A percentile compares a stretch with the other conserved stretches of the same genome.
Conservation (phyloP, 2,329 filamentous ascomycete species). For the Catunica adiposa region DNA sequence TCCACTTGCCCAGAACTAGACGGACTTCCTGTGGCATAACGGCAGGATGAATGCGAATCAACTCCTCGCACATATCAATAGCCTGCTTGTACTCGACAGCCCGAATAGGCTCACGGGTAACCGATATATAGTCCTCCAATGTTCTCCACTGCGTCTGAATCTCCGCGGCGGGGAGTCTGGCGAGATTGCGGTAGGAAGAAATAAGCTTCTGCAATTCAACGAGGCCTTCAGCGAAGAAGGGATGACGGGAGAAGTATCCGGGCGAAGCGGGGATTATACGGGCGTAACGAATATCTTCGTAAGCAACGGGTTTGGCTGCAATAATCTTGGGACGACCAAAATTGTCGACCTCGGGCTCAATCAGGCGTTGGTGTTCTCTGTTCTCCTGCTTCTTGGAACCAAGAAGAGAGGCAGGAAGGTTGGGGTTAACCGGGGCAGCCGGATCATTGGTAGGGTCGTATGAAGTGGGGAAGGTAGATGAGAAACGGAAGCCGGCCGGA, state of each 20-base stretch:
- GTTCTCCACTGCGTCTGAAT: slow-evolving; percentile 69
- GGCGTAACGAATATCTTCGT: slow-evolving; percentile 30
- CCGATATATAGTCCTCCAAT: slow-evolving; percentile 55
- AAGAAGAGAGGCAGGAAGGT: not conserved
- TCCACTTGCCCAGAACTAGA: slow-evolving; percentile 14
- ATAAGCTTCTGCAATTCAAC: slow-evolving; percentile 57
- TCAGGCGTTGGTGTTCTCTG: slow-evolving; percentile 11
- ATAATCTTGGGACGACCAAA: slow-evolving; percentile 13
- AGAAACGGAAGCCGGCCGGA: slow-evolving; percentile 3
- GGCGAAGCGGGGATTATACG: slow-evolving; percentile 70
- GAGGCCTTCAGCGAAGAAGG: slow-evolving; percentile 71
- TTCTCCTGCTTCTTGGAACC: not conserved
- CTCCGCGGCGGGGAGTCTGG: slow-evolving; percentile 21
- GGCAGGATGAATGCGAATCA: slow-evolving; percentile 69
- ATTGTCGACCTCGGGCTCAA: slow-evolving; percentile 13
- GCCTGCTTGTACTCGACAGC: slow-evolving; percentile 65
- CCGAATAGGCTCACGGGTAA: slow-evolving; percentile 55
- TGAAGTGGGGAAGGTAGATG: slow-evolving; percentile 3
- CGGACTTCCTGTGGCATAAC: slow-evolving; percentile 13
- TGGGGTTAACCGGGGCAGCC: not conserved
- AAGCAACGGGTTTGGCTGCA: slow-evolving; percentile 13
- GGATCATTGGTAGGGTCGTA: not conserved
- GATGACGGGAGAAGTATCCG: slow-evolving; percentile 86
- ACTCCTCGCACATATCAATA: slow-evolving; percentile 54
- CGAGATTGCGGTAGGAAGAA: slow-evolving; percentile 56